Conservation (phyloP, 148 eudicot genomes). For the Rhododendron williamsianum region DNA sequence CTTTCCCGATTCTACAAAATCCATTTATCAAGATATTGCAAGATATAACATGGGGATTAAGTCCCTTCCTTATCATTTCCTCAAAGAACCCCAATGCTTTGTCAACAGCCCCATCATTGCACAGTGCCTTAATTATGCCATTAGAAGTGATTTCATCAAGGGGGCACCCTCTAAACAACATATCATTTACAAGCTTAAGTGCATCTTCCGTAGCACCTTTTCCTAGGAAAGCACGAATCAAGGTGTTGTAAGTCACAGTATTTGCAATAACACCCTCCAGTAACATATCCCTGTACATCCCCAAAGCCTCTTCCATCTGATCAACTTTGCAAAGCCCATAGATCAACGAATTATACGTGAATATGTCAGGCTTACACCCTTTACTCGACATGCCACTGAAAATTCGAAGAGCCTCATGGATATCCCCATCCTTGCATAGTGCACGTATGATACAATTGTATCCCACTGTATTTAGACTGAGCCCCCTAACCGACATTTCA, state of each 20-base stretch:
- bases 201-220: slow-evolving; percentile 59
- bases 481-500: slow-evolving; percentile 65
- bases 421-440: slow-evolving; percentile 53
- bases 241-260: slow-evolving; percentile 75
- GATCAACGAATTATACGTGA: slow-evolving; percentile 74
- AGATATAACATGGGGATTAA: slow-evolving; percentile 39
- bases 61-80: slow-evolving; percentile 69
- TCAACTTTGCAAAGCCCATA: slow-evolving; percentile 67
- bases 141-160: slow-evolving; percentile 72
- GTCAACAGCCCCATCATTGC: slow-evolving; percentile 73
- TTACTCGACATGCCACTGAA: slow-evolving; percentile 42
- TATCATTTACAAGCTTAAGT: slow-evolving; percentile 75
- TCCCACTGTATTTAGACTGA: slow-evolving; percentile 58
- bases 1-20: slow-evolving; percentile 52
- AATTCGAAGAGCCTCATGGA: slow-evolving; percentile 50
- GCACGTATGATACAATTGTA: slow-evolving; percentile 74
- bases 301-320: slow-evolving; percentile 65
- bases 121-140: slow-evolving; percentile 69
- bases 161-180: slow-evolving; percentile 76
- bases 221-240: slow-evolving; percentile 71
- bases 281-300: slow-evolving; percentile 65
- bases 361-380: slow-evolving; percentile 76
- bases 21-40: slow-evolving; percentile 79
- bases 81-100: slow-evolving; percentile 77
- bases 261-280: slow-evolving; percentile 90